Evolutionary conservation across 2,329 filamentous ascomycete species (phyloP), one percentile per base, ranked within the genome.

Genomic region (Zymoseptoria tritici): DNA sequence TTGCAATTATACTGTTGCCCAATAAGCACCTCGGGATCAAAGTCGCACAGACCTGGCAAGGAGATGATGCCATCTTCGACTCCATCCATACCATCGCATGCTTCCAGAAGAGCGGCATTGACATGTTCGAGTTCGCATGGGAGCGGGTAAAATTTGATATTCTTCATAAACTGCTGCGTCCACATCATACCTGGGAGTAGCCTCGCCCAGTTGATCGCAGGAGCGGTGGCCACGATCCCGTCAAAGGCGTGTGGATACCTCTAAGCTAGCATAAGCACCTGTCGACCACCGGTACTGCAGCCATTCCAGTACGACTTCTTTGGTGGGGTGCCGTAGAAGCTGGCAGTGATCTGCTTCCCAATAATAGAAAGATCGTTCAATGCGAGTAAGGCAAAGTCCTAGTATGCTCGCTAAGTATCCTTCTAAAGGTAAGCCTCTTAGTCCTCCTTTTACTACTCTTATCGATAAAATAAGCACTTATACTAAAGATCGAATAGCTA

Each of bases 201-300:
- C 5, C 52, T 57, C 2, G 50, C 54, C 69, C 67, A 72, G 51
- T 75, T 70, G 52, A 74, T 69, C 1, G 74, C 74, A 9, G 75
- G 74, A 0, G 73, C 69, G 2, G 62, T 55, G 5, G 75, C 75
- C 3, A 73, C 46, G 52, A 78, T 76, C 6, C 75, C 73, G 64
- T 77, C 73, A 57, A 71, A 76, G 3, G 60, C 64, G 3, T 68
- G 58, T 1, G 74, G 74, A 57, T 72, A 75, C 16, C 67, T 55
- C 55, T 76, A 72, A 2, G 75, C 74, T 9, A 72, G 29, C 67
- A 72, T 73, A 3, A 73, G 52, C 1, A 71, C 74, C 60, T 76
- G 74, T 7, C 74, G 60, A 8, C 75, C 75, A 36, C 73, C 74
- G 11, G 66, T 68, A 20, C 72, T 74, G 55, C 74, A 76, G 1